A percentile compares a stretch with the other conserved stretches of the same genome.
These are phyloP conservation scores for Moesziomyces globuligerus DNA, from an alignment of 1,284 basidiomycete genomes.

Conservation along the genomic window DNA sequence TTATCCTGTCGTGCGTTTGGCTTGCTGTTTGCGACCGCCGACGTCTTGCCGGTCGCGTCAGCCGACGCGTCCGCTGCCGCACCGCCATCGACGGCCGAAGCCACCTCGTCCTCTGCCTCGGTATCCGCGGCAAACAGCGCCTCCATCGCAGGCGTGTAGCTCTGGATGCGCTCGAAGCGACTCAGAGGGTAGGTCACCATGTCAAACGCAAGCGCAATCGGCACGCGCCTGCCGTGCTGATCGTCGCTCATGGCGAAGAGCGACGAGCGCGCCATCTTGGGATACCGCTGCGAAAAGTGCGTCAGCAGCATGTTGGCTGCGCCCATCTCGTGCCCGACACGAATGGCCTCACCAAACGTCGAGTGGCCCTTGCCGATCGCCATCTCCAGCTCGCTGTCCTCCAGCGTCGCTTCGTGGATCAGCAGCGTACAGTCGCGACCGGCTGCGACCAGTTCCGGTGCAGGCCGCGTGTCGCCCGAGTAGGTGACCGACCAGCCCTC, in stretches of 20 bases:
- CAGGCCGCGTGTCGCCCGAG: constrained; percentile 89
- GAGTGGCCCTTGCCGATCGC: constrained; percentile 84
- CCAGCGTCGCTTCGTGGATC: constrained; percentile 93
- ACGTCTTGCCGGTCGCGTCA: neutral
- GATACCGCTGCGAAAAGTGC: constrained; percentile 94
- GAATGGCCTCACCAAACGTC: constrained; percentile 86
- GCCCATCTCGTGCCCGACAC: constrained; percentile 78
- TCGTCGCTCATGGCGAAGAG: constrained; percentile 17
- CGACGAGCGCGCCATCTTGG: constrained; percentile 77
- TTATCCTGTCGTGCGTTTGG: constrained; percentile 4
- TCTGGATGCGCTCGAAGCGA: constrained; percentile 82
- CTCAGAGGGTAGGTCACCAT: constrained; percentile 77
- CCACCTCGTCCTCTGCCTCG: constrained; percentile 71
- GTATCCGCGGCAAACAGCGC: constrained; percentile 75
- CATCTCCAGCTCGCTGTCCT: constrained; percentile 74
- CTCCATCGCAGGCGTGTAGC: constrained; percentile 79
- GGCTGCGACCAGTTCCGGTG: constrained; percentile 75
- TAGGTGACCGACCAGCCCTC: constrained; percentile 67
- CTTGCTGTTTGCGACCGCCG: neutral
- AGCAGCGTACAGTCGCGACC: constrained; percentile 80
- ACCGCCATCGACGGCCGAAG: constrained; percentile 5
- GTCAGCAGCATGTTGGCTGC: constrained; percentile 86
- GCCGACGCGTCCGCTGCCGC: neutral
- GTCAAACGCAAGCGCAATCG: constrained; percentile 81
- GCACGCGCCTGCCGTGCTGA: constrained; percentile 31